phyloP scores from a whole-genome alignment of 768 basidiomycete species.

The Hortiboletus campestris region DNA sequence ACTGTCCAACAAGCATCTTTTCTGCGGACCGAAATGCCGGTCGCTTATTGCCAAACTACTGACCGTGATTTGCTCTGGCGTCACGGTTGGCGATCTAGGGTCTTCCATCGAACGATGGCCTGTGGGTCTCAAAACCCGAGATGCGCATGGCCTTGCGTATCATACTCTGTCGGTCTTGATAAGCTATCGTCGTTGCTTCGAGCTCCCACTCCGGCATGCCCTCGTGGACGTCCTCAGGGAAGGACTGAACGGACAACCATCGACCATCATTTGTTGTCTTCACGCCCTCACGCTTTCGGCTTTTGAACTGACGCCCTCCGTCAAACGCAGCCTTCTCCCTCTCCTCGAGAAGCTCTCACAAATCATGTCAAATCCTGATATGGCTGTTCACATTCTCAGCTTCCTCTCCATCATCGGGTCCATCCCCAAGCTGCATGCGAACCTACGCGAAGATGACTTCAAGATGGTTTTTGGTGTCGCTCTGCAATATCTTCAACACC shows the following conservation, averaged over 20 bases:
- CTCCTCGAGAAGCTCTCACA: slow-evolving; percentile 86
- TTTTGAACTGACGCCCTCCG: slow-evolving; percentile 80
- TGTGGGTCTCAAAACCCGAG: slow-evolving; percentile 60
- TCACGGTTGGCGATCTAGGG: slow-evolving; percentile 58
- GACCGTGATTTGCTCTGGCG: slow-evolving; percentile 61
- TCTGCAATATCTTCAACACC: slow-evolving; percentile 88
- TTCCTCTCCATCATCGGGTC: slow-evolving; percentile 88
- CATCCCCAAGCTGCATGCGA: slow-evolving; percentile 73
- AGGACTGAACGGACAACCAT: slow-evolving; percentile 66
- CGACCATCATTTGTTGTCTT: slow-evolving; percentile 85
- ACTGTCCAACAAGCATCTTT: slow-evolving; percentile 92
- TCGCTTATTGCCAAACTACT: slow-evolving; percentile 60
- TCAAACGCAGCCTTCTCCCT: slow-evolving; percentile 73
- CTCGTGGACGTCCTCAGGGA: slow-evolving; percentile 72
- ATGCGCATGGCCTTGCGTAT: slow-evolving; percentile 86
- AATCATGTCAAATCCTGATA: slow-evolving; percentile 91
- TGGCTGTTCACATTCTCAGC: slow-evolving; percentile 95
- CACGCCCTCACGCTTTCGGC: slow-evolving; percentile 86
- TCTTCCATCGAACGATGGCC: slow-evolving; percentile 60
- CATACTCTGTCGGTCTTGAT: slow-evolving; percentile 85
- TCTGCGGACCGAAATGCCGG: slow-evolving; percentile 86
- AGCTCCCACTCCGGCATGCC: slow-evolving; percentile 58
- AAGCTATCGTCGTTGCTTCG: slow-evolving; percentile 81
- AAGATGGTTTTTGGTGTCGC: slow-evolving; percentile 95
- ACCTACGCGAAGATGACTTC: slow-evolving; percentile 88